Evolutionary conservation across 495 filamentous ascomycete species (phyloP), one percentile per base, ranked within the genome.

Genomic region (Aspergillus haitiensis): DNA sequence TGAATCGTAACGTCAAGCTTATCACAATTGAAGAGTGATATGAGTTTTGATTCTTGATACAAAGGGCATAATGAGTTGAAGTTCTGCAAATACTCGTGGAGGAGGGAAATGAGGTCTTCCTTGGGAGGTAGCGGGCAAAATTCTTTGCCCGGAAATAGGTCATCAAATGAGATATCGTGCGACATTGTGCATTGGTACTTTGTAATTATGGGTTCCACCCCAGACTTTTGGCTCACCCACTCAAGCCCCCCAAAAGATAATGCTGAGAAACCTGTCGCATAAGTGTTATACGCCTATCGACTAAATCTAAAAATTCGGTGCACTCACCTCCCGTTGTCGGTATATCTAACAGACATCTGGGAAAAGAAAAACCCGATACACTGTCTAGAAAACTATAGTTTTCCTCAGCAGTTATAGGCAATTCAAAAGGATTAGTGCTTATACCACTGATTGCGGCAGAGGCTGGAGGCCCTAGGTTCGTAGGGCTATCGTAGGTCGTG

Each of bases 1-100:
- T 34, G 55, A 15, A 48, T 4, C 12, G 16, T 33, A 0, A 49
- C 33, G 13, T 64, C 53, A 0, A 63, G 34, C 12, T 52, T 39
- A 0, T 55, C 42, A 1, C 52, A 37, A 37, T 55, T 51, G 35
- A 67, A 61, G 2, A 67, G 51, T 32, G 51, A 52, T 2, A 76
- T 3, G 37, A 67, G 47, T 10, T 61, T 56, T 4, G 58, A 57
- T 7, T 46, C 55, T 39, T 61, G 51, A 31, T 47, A 67, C 7
- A 67, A 12, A 15, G 64, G 64, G 16, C 59, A 59, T 12, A 63
- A 13, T 6, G 37, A 21, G 34, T 67, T 64, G 51, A 67, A 63
- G 8, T 58, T 47, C 18, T 61, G 44, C 37, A 67, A 27, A 31
- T 63, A 67, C 46, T 61, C 40, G 8, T 61, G 52, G 0, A 67